These are phyloP conservation scores for Phytophthora sp. DNA, from an alignment of 352 stramenopile species.

Conservation along the genomic window DNA sequence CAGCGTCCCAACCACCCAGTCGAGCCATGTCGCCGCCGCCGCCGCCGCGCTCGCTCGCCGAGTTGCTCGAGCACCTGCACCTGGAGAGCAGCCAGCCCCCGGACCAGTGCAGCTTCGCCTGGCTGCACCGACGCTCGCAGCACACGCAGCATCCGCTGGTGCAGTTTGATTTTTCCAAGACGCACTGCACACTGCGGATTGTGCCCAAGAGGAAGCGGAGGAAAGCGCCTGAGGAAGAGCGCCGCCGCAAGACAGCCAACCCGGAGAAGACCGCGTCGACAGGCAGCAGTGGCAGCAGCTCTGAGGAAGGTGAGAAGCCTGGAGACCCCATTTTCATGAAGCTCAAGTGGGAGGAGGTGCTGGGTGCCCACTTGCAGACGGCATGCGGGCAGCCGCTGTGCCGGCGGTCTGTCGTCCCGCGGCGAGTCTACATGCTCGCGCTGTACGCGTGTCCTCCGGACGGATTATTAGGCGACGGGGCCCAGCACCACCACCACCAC, in stretches of 20 bases:
- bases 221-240: neutral
- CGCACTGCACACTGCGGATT: slow-evolving; percentile 19
- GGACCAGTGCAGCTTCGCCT: slow-evolving; percentile 21
- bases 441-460: slow-evolving; percentile 49
- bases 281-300: slow-evolving; percentile 14
- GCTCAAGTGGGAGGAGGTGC: slow-evolving; percentile 52
- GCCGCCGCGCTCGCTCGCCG: slow-evolving; percentile 7
- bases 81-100: slow-evolving; percentile 25
- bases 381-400: slow-evolving; percentile 42
- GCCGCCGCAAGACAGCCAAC: neutral
- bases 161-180: slow-evolving; percentile 26
- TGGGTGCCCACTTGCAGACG: slow-evolving; percentile 53
- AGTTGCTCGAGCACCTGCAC: slow-evolving; percentile 25
- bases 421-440: slow-evolving; percentile 45
- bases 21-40: neutral
- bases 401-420: slow-evolving; percentile 14
- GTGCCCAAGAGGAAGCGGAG: slow-evolving; percentile 2
- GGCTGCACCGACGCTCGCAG: slow-evolving; percentile 20
- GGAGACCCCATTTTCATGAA: slow-evolving; percentile 13
- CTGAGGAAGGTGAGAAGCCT: slow-evolving; percentile 12
- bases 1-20: neutral
- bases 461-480: slow-evolving; percentile 3
- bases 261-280: slow-evolving; percentile 6
- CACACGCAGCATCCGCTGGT: slow-evolving; percentile 26
- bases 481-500: slow-evolving; percentile 19